Percentiles rank a stretch among this genome's conserved stretches.
These are phyloP conservation scores for Skeletonema costatum DNA, from an alignment of 108 stramenopile species.

Conservation along the genomic window DNA sequence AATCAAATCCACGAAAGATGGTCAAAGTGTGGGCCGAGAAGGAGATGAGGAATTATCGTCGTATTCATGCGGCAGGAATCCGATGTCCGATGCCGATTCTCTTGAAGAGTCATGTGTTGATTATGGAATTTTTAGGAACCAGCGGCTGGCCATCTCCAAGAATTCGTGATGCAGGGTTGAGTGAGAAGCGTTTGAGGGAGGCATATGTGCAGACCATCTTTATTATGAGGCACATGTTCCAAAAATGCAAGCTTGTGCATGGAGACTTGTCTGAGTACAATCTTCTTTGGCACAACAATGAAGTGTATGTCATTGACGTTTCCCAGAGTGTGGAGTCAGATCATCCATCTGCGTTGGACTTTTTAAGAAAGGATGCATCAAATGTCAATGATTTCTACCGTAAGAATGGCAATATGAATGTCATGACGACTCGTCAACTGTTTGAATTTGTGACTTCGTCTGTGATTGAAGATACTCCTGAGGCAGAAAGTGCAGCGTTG, in stretches of 20 bases:
- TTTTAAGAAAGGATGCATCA: conserved; percentile 93
- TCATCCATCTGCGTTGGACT: conserved; percentile 96
- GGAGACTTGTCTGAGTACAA: conserved; percentile 97
- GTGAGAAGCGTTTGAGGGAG: conserved; percentile 69
- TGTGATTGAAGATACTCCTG: conserved; percentile 46
- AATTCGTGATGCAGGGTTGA: conserved; percentile 87
- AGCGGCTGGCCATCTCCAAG: conserved; percentile 96
- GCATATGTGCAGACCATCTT: conserved; percentile 88
- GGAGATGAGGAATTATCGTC: conserved; percentile 96
- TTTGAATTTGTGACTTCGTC: conserved; percentile 85
- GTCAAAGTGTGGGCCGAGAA: conserved; percentile 99
- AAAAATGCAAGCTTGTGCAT: conserved; percentile 91
- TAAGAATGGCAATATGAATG: conserved; percentile 81
- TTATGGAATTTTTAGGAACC: conserved; percentile 98
- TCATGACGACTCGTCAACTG: conserved; percentile 86
- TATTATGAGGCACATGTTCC: conserved; percentile 90
- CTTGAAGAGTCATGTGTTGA: conserved; percentile 91
- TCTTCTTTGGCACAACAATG: conserved; percentile 91
- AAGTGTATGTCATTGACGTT: conserved; percentile 96
- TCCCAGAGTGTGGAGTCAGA: conserved; percentile 96
- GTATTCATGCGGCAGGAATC: conserved; percentile 87
- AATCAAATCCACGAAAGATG: conserved; percentile 99
- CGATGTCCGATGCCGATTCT: conserved; percentile 89
- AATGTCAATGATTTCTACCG: conserved; percentile 98
- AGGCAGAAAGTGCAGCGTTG: conserved; percentile 61